Conservation (phyloP, 2,329 filamentous ascomycete species). For the Boeremia exigua region DNA sequence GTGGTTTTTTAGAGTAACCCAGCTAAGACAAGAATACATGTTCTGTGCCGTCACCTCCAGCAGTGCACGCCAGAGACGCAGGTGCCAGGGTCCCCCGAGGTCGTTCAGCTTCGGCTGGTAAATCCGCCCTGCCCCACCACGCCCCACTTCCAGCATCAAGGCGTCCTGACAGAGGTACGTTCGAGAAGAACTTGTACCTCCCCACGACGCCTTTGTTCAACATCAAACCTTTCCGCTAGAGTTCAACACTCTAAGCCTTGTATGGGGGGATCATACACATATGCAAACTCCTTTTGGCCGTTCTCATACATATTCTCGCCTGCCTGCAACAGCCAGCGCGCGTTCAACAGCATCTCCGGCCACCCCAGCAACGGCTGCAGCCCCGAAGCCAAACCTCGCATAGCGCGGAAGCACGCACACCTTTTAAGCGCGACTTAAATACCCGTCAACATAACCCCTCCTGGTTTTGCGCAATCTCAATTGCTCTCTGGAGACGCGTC, state of each 20-base stretch:
- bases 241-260: conserved; percentile 45
- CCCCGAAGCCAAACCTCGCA: conserved; percentile 30
- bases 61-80: not conserved
- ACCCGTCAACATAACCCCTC: conserved; percentile 25
- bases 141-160: conserved; percentile 11
- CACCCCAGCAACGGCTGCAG: conserved; percentile 32
- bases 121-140: not conserved
- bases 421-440: conserved; percentile 30
- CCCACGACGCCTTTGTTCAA: conserved; percentile 25
- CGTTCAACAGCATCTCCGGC: conserved; percentile 15
- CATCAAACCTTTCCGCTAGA: conserved; percentile 36
- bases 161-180: conserved; percentile 5
- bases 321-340: conserved; percentile 8
- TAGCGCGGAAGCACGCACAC: conserved; percentile 33
- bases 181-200: conserved; percentile 6
- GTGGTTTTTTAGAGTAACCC: no score
- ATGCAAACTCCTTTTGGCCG: no score
- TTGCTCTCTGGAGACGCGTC: conserved; percentile 21
- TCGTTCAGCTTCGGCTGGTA: not conserved
- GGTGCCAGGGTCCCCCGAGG: not conserved
- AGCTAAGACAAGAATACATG: no score
- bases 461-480: conserved; percentile 21
- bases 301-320: not conserved
- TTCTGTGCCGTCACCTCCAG: no score
- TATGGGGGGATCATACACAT: not conserved